Conservation (phyloP, 495 filamentous ascomycete genomes). For the Penicillium coprophilum region DNA sequence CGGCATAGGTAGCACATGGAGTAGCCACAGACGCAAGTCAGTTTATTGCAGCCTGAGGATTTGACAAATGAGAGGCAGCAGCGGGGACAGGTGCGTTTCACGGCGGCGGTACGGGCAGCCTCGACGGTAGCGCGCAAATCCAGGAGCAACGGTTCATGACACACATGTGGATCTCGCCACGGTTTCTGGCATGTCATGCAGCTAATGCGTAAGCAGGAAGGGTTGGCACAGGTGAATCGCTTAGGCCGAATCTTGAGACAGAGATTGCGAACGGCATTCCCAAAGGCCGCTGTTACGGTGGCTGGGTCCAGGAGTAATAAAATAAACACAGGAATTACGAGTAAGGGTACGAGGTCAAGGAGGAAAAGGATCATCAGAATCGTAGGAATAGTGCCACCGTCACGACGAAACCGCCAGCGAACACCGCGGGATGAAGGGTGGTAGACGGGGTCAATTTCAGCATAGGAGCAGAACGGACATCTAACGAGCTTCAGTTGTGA, state of each 20-base stretch:
- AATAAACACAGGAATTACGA: conserved; percentile 50
- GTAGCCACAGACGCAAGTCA: conserved; percentile 97
- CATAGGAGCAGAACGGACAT: conserved; percentile 90
- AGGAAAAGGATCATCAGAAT: conserved; percentile 38
- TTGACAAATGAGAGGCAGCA: conserved; percentile 93
- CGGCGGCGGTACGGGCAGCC: conserved; percentile 83
- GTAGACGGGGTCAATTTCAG: conserved; percentile 79
- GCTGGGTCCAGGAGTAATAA: conserved; percentile 41
- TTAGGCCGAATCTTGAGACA: conserved; percentile 64
- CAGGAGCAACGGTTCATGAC: conserved; percentile 60
- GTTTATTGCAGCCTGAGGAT: conserved; percentile 88
- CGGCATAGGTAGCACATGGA: conserved; percentile 95
- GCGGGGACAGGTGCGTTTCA: conserved; percentile 92
- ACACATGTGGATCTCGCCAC: conserved; percentile 68
- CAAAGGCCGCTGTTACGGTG: conserved; percentile 43
- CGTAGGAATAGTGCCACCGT: conserved; percentile 37
- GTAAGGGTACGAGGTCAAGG: conserved; percentile 53
- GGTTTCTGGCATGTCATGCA: conserved; percentile 71
- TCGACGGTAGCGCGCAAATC: conserved; percentile 86
- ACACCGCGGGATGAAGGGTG: conserved; percentile 50
- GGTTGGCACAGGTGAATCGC: conserved; percentile 70
- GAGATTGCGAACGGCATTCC: conserved; percentile 58
- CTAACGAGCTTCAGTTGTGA: conserved; percentile 72
- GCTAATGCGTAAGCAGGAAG: conserved; percentile 63
- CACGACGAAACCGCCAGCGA: conserved; percentile 52